These are phyloP conservation scores for Nicotiana obtusifolia DNA, from an alignment of 257 asterid species.

Conservation along the genomic window DNA sequence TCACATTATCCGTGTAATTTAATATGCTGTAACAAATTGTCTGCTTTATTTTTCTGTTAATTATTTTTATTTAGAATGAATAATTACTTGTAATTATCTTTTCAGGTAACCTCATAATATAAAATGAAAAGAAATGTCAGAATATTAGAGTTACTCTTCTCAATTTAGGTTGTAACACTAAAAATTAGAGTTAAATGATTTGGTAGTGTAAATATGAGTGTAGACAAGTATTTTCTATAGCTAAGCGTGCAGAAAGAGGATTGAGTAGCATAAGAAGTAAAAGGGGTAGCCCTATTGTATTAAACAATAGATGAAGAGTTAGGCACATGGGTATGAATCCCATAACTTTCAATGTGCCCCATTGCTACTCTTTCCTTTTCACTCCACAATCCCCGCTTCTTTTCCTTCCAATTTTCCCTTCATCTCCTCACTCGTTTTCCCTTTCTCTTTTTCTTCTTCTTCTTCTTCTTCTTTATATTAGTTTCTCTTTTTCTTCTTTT, in stretches of 20 bases:
- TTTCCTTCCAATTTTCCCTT: background rate
- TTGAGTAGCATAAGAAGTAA: background rate
- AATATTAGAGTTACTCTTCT: no score
- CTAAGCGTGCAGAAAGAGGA: background rate
- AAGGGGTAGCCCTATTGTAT: background rate
- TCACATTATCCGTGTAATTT: background rate
- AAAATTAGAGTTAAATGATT: no score
- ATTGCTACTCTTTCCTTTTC: background rate
- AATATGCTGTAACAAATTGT: background rate
- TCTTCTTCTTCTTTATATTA: background rate
- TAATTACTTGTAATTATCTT: background rate
- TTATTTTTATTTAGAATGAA: background rate
- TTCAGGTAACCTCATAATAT: no score
- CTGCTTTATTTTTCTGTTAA: background rate
- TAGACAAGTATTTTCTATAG: background rate
- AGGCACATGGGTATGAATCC: constrained; percentile 44
- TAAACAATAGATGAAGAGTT: constrained; percentile 15
- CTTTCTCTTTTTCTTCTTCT: background rate
- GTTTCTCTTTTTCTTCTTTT: background rate
- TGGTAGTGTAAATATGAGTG: background rate
- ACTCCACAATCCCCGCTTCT: constrained; percentile 47
- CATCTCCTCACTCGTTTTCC: background rate
- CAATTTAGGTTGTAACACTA: no score
- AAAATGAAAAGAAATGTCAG: no score
- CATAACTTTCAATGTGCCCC: constrained; percentile 35